phyloP scores from a whole-genome alignment of 495 filamentous ascomycete species.

The Penicillium coprophilum region DNA sequence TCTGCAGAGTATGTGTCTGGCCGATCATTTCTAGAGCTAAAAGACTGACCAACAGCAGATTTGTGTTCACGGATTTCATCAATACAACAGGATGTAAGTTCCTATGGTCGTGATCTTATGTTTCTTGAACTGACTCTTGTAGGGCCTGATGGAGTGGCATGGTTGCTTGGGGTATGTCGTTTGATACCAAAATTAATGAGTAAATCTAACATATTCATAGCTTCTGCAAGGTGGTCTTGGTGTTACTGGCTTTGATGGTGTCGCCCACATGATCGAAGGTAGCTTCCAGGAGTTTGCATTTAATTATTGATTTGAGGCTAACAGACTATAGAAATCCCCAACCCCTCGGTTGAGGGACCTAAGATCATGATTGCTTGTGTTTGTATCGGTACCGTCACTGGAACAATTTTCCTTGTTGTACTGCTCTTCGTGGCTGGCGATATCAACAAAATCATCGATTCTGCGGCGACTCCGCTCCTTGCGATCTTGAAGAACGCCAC shows the following conservation, averaged over 20 bases:
- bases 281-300: background rate
- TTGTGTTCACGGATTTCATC: slow-evolving; percentile 58
- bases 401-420: slow-evolving; percentile 65
- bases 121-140: slow-evolving; percentile 15
- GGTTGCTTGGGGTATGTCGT: slow-evolving; percentile 56
- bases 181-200: background rate
- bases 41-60: slow-evolving; percentile 47
- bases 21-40: slow-evolving; percentile 24
- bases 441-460: slow-evolving; percentile 59
- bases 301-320: background rate
- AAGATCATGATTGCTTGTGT: slow-evolving; percentile 74
- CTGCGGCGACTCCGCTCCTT: slow-evolving; percentile 62
- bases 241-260: slow-evolving; percentile 61
- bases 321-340: slow-evolving; percentile 61
- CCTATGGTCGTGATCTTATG: background rate
- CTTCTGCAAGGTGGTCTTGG: slow-evolving; percentile 62
- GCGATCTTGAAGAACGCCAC: slow-evolving; percentile 73
- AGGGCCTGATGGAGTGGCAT: slow-evolving; percentile 63
- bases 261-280: slow-evolving; percentile 53
- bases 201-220: slow-evolving; percentile 27
- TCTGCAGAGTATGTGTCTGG: slow-evolving; percentile 53
- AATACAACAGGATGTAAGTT: slow-evolving; percentile 58
- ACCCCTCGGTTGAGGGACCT: slow-evolving; percentile 63
- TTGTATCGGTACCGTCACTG: slow-evolving; percentile 64
- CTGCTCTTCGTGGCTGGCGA: slow-evolving; percentile 64